Evolutionary conservation across 2,329 filamentous ascomycete genomes (phyloP).

Genomic region (Fusarium udum): DNA sequence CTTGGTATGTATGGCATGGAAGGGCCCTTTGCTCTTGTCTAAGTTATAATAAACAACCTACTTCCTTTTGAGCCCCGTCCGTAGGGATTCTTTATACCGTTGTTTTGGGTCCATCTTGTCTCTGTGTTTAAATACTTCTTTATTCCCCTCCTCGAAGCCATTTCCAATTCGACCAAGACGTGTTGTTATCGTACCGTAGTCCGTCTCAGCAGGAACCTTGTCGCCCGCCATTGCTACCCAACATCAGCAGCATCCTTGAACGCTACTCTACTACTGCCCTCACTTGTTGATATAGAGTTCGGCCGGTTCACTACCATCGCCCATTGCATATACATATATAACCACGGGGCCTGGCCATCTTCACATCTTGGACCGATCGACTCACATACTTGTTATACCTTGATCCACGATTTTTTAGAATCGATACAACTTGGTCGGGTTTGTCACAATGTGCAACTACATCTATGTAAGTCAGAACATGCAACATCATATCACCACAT

Average conservation of each 20-base stretch:
- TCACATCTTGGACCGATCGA: not conserved
- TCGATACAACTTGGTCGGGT: not conserved
- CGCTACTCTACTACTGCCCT: slow-evolving; percentile 3
- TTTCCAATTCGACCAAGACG: slow-evolving; percentile 9
- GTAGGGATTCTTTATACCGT: slow-evolving; percentile 33
- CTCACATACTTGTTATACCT: not conserved
- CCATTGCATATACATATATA: not conserved
- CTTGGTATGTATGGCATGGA: not conserved
- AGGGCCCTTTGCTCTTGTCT: slow-evolving; percentile 24
- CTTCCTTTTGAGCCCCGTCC: slow-evolving; percentile 35
- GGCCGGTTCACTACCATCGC: not conserved
- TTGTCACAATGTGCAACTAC: slow-evolving; percentile 60
- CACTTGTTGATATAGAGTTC: slow-evolving; percentile 12
- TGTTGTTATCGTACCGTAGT: slow-evolving; percentile 16
- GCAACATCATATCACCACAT: not conserved
- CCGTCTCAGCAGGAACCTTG: slow-evolving; percentile 10
- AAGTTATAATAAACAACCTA: slow-evolving; percentile 41
- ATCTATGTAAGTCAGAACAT: slow-evolving; percentile 53
- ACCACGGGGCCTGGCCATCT: not conserved
- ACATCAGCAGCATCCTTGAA: slow-evolving; percentile 5
- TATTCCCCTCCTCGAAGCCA: slow-evolving; percentile 25
- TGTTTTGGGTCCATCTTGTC: slow-evolving; percentile 39
- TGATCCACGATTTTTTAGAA: not conserved
- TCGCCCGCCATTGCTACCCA: slow-evolving; percentile 13
- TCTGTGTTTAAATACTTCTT: slow-evolving; percentile 39